Evolutionary conservation across 306 rosid species (phyloP), one percentile per base, ranked within the genome.

Genomic region (Prunus armeniaca): DNA sequence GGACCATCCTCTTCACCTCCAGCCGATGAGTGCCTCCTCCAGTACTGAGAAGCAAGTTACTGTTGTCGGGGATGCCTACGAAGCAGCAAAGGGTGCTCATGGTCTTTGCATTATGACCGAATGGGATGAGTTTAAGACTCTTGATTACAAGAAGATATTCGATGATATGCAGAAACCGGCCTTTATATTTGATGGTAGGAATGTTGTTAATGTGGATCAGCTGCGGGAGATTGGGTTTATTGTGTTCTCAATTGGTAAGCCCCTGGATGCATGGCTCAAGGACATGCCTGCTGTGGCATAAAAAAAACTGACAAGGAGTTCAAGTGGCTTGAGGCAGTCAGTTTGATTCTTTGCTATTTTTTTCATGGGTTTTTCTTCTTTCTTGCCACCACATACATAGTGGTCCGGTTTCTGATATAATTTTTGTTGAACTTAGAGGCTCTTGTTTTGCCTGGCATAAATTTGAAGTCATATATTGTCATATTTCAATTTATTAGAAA

Each of bases 201-300:
- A 91, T 47, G 65, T 93, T 2, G 79, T 84, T 62, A 89, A 89
- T 66, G 74, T 18, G 1, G 87, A 77, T 0, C 88, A 88, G 84
- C 81, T 91, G 55, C 91, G 96, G n/a, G 92, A 88, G 62, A 93
- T 93, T 63, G 98, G 98, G 6, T 93, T 93, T 84, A 93, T 93
- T 43, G 98, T 93, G 19, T 91, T 87, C 84, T 86, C 98, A 0
- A 93, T 93, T 58, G 98, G 98, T 52, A 93, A 91, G 88, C 98
- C 97, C 72, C 78, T 93, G 24, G 98, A 93, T 75, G 83, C 89
- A 45, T 93, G 98, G 98, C 87, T 93, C 67, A 93, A 88, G 83
- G 98, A 93, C 90, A 80, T 93, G 93, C 98, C 98, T 3, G 93
- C 98, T 22, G 85, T 93, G 76, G 98, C 96, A 27, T 93, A 79